Evolutionary conservation across 352 stramenopile genomes (phyloP).

Genomic region (Blastocystis sp.): DNA sequence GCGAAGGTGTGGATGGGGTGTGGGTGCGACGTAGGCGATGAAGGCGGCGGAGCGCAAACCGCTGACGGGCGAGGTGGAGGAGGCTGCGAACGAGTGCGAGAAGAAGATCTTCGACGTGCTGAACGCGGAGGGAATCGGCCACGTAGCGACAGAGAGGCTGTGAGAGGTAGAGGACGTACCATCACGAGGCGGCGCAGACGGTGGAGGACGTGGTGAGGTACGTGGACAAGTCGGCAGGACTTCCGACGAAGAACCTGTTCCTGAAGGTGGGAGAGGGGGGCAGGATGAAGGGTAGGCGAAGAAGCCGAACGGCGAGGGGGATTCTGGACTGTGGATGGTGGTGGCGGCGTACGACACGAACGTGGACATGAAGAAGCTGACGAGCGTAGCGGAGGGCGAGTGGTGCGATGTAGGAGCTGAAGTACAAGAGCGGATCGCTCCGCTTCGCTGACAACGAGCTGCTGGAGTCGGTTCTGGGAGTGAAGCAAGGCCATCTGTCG

Average conservation of each 20-base stretch:
- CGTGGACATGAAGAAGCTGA: conserved; percentile 59
- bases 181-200: conserved; percentile 48
- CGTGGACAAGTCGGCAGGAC: neutral
- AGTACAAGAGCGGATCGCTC: conserved; percentile 60
- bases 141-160: neutral
- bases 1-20: neutral
- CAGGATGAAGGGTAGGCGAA: neutral
- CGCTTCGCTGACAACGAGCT: conserved; percentile 40
- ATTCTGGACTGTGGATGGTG: conserved; percentile 49
- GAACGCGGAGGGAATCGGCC: conserved; percentile 10
- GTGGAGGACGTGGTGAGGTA: conserved; percentile 51
- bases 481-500: conserved; percentile 51
- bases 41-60: neutral
- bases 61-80: neutral
- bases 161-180: neutral
- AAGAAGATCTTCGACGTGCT: conserved; percentile 19
- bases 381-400: neutral
- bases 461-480: neutral
- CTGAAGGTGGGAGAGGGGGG: neutral
- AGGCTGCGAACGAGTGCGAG: neutral
- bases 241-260: conserved; percentile 59
- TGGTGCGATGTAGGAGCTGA: neutral
- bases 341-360: conserved; percentile 15
- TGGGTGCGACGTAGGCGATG: neutral
- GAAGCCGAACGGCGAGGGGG: neutral